Conservation (phyloP, 2,329 filamentous ascomycete species). For the Colletotrichum chlorophyti region DNA sequence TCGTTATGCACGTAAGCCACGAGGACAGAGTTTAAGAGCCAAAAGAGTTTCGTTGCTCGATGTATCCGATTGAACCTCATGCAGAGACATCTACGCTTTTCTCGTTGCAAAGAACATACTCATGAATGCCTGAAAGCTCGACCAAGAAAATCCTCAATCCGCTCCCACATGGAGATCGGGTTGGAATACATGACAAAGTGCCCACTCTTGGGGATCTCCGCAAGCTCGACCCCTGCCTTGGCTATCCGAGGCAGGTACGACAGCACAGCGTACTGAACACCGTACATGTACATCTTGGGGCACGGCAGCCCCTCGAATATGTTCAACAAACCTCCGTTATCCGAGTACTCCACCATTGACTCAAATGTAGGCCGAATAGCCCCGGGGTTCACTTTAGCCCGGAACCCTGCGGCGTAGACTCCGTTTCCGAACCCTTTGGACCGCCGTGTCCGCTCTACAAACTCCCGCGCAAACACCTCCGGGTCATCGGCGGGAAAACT, state of each 20-base stretch:
- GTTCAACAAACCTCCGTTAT: constrained; percentile 28
- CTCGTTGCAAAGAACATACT: too few species aligned
- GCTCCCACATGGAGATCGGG: constrained; percentile 19
- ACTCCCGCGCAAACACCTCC: neutral
- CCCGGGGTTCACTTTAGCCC: constrained; percentile 24
- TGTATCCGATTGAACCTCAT: too few species aligned
- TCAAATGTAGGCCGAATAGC: constrained; percentile 33
- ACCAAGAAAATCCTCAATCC: neutral
- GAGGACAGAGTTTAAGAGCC: too few species aligned
- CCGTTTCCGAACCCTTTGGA: constrained; percentile 20
- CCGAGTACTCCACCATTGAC: constrained; percentile 34
- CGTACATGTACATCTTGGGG: constrained; percentile 32
- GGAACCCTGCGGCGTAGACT: constrained; percentile 28
- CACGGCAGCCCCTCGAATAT: constrained; percentile 28
- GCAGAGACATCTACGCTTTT: too few species aligned
- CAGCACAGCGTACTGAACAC: constrained; percentile 24
- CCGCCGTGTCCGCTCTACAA: constrained; percentile 27
- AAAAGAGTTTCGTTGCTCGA: too few species aligned
- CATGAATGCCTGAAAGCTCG: too few species aligned
- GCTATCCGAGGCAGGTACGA: constrained; percentile 26
- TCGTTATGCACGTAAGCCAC: too few species aligned
- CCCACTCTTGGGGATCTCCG: constrained; percentile 31
- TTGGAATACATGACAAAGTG: constrained; percentile 38
- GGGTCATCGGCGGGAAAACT: constrained; percentile 3
- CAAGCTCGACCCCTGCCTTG: constrained; percentile 30